Evolutionary conservation across 768 basidiomycete genomes (phyloP), one percentile per base, ranked within the genome.

Genomic region (Gloeopeniophorella convolvens): DNA sequence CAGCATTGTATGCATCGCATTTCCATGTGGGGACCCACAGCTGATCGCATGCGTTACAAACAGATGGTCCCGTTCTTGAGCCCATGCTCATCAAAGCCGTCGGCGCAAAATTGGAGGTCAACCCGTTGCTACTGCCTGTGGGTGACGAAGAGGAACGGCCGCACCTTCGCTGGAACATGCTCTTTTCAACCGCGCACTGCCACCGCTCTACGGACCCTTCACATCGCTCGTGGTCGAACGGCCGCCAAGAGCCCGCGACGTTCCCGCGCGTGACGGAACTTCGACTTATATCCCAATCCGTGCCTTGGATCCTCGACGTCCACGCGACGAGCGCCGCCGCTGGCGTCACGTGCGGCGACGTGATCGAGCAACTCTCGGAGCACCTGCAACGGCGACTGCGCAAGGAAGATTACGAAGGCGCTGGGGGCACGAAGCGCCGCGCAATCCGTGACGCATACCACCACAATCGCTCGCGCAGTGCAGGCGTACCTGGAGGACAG

Each of bases 101-200:
- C 9, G 58, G 67, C 0, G 79, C 78, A 1, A 54, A 57, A 5
- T 55, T 81, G 5, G 63, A 66, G 39, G 49, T 89, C 28, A 88
- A 89, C 60, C 84, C 86, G 0, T 70, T 87, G 21, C 68, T 88
- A 13, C 59, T 65, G 0, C 79, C 81, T 3, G 16, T 60, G 60
- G 34, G 68, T 64, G 52, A 69, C 20, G 64, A 73, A 0, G 70
- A 71, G 8, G 72, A 76, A 1, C 64, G 68, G 23, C 72, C 74
- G 5, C 76, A 77, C 60, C 67, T 89, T 36, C 77, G 75, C 40
- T 88, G 85, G 84, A 83, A 85, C 65, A 83, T 89, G 80, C 72
- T 84, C 34, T 85, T 80, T 62, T 68, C 70, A 5, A 75, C 83
- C 5, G 75, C 72, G 33, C 72, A 78, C 51, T 79, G 80, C 46